Base-by-base conservation (phyloP, 139 green algal species). In the Picochlorum sp. region DNA sequence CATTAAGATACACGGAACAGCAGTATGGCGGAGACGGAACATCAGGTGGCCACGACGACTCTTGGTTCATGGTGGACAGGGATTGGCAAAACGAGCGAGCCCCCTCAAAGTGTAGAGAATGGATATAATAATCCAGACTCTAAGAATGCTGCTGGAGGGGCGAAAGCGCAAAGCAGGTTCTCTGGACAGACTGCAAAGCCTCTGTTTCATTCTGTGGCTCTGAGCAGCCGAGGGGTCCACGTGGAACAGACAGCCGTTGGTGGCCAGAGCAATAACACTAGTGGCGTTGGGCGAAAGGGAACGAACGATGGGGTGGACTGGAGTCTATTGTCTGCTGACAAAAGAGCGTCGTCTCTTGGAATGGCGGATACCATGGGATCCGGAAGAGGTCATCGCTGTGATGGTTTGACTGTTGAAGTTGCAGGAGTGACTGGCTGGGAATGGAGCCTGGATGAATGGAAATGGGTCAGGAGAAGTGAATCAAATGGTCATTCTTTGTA, bases 121-220 rank as follows among this genome's bases (percentile, higher is more conserved):
- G 39, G 39, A n/a, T 16, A 47, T 26, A n/a, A 47, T 26, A n/a
- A 47, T 47, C 20, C 39, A n/a, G 22, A 47, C 22, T 16, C 39
- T 47, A 16, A 47, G 39, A 16, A n/a, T 30, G 44, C 57, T 14
- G 39, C 24, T 24, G 61, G 61, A 3, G 67, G 67, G 1, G 67
- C 67, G 1, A 57, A 22, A 14, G 39, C 67, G n/a, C 67, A 74
- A 33, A 47, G 43, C 7, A 56, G 67, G 6, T 74, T 74, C 43
- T 32, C 29, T 14, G 67, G 67, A 28, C 54, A 40, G 9, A 74
- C 40, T 1, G 62, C 64, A 28, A 73, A 59, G 5, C 67, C 67
- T 14, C 32, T 74, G 3, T 66, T 45, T 44, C 41, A 24, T 7
- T 59, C 41, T 9, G 32, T 26, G 9, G 54, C 64, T 2, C 29